Base-by-base conservation (phyloP, 202 grass and related monocot species). In the Carex arenaria region DNA sequence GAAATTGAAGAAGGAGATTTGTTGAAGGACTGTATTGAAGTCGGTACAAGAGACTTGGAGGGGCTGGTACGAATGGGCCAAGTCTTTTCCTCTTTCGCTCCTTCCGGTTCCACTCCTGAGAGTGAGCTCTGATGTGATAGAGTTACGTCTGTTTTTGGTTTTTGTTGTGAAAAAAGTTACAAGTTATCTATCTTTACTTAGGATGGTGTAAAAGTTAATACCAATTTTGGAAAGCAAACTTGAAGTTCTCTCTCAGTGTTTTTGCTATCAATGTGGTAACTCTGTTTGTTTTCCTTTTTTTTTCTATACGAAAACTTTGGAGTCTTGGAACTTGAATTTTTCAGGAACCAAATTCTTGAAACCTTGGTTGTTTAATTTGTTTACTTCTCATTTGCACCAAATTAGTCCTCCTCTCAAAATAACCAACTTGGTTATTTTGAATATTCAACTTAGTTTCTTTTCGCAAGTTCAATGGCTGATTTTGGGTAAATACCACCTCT, bases 1-100 rank as follows among this genome's bases (percentile, higher is more conserved):
- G 96, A 99, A 78, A 89, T 91, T 47, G 91, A 90, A 67, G 96
- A 99, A 79, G 93, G 96, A 45, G 89, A 80, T 52, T 82, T 96
- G 80, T 75, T 99, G 13, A 95, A 90, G 84, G 93, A 99, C 78
- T 95, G 91, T 70, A 80, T 95, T 40, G 85, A 99, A 70, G 81
- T 94, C 23, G 88, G 91, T 66, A 80, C 86, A 0, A 85, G 69
- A 40, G 93, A 99, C 26, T 89, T 99, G 31, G 87, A 94, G 28
- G 93, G 93, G 14, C 85, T 95, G 73, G 81, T 95, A 85, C 85
- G 90, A 63, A 94, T 99, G 80, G 89, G 85, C 72, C 91, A 92
- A 78, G 85, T 93, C n/a, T 78, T 95, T n/a, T 89, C 82, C 65
- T 81, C 92, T 47, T 87, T 84, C 72, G 88, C 86, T 62, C 69